phyloP scores from a whole-genome alignment of 1,139 yeast species.

The Hansenula sp. region DNA sequence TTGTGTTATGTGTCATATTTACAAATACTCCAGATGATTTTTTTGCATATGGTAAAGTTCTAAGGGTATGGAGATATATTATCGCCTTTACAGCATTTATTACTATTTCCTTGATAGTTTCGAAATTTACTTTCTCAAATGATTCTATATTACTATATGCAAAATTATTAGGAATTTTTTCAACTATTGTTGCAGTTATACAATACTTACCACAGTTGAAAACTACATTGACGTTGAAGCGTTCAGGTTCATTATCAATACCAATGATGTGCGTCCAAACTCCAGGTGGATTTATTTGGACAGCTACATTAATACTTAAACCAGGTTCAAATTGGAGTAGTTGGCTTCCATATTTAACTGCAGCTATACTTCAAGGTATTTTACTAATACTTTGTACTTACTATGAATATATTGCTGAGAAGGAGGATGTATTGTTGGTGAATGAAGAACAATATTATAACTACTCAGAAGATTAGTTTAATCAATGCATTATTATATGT shows the following conservation, averaged over 20 bases:
- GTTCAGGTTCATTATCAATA: conserved; percentile 76
- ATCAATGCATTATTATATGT: neutral
- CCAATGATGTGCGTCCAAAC: conserved; percentile 86
- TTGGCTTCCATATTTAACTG: conserved; percentile 76
- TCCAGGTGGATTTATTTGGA: conserved; percentile 84
- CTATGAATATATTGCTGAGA: conserved; percentile 24
- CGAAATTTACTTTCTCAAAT: conserved; percentile 32
- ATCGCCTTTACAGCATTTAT: conserved; percentile 20
- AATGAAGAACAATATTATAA: conserved; percentile 1
- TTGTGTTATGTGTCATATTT: conserved; percentile 46
- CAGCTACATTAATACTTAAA: conserved; percentile 61
- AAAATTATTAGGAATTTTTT: conserved; percentile 55
- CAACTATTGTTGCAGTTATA: conserved; percentile 57
- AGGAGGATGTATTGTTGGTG: neutral
- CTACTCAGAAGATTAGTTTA: neutral
- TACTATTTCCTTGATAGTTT: conserved; percentile 31
- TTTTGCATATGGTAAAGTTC: conserved; percentile 39
- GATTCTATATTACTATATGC: conserved; percentile 37
- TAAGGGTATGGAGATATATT: conserved; percentile 31
- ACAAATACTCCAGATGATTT: conserved; percentile 47
- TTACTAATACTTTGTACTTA: conserved; percentile 48
- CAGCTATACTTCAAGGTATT: conserved; percentile 62
- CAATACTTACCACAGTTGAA: conserved; percentile 80
- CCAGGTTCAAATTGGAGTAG: conserved; percentile 86
- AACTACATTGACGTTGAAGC: conserved; percentile 66